Evolutionary conservation across 1,284 basidiomycete genomes (phyloP), one percentile per base, ranked within the genome.

Genomic region (Tylopilus sp.): DNA sequence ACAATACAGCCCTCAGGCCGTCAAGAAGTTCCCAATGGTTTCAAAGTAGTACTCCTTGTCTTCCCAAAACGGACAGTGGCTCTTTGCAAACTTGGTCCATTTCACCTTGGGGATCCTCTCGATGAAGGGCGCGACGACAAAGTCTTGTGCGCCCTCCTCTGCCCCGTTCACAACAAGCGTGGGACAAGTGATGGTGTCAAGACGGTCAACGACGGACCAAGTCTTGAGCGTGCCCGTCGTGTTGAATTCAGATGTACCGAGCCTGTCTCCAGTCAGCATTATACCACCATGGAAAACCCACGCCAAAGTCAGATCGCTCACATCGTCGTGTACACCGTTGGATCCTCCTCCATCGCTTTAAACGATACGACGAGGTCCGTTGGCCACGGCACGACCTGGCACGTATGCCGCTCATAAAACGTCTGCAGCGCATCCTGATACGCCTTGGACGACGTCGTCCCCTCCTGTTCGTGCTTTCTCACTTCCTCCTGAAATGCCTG

Each of bases 91-190:
- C 19, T 72, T 72, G 8, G 70, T 70, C 81, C 81, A 82, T 51
- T 75, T 78, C 32, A 76, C 67, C n/a, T 74, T 77, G 5, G 61
- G 66, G 56, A 82, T 76, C 29, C 67, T 63, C 41, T 63, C 33
- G 54, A 81, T 78, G 66, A 78, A 81, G 13, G 81, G 80, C 2
- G 44, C 33, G 24, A 75, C 65, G 18, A 67, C 69, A 1, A 70
- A n/a, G n/a, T n/a, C 73, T 57, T 80, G 79, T 4, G 77, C 80
- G 38, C 73, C 71, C 44, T 83, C 81, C 4, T 75, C 62, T 18
- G 39, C 64, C 0, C 79, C 77, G 53, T 79, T 79, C 22, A 77
- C 69, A 19, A 84, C 41, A 4, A 83, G 71, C 3, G 81, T 81
- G 2, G 75, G 70, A 10, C 65, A 70, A 0, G 38, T 51, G 47